Evolutionary conservation across 345 rosid genomes (phyloP), one percentile per base, ranked within the genome.

Genomic region (Salix udensis): DNA sequence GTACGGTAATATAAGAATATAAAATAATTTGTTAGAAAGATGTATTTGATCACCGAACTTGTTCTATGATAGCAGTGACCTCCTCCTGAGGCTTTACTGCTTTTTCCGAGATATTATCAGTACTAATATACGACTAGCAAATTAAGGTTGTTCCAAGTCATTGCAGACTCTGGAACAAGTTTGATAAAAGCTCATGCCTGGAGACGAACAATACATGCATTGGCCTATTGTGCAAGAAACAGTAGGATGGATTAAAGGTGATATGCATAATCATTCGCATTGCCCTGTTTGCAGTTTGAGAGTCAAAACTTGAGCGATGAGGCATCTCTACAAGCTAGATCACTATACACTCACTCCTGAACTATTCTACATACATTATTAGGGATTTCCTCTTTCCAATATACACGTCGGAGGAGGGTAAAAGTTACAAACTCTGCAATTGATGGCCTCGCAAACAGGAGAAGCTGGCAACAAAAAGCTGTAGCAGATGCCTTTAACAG

Each of bases 261-360:
- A 10, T 1, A 58, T 12, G 6, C 55, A 19, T 36, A 2, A 2
- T 48, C 30, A 31, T 44, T 62, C 2, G 4, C 37, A 23, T 4
- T 36, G 26, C 16, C 64, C 53, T 50, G 65, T 34, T 34, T 37
- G 5, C 4, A 10, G 18, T 30, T 11, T 19, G 55, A 58, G 9
- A 18, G 70, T 71, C 70, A 71, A 77, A 71, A 71, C 75, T 77
- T 71, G 23, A 31, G 73, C 70, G 60, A 52, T 30, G 31, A 13
- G 31, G 26, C 21, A 16, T 42, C 68, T 67, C 11, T 72, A 78
- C 76, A 77, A 1, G 30, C 72, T 71, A 5, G 39, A 37, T 24
- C 52, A n/a, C 78, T 79, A 69, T 74, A 73, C 71, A 42, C 37
- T 36, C 46, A 74, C 78, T 68, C 42, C 14, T 31, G 26, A 13